Percentiles rank a stretch among this genome's conserved stretches.
phyloP scores from a whole-genome alignment of 441 rosid species.

The Euphorbia schlechtendalii region DNA sequence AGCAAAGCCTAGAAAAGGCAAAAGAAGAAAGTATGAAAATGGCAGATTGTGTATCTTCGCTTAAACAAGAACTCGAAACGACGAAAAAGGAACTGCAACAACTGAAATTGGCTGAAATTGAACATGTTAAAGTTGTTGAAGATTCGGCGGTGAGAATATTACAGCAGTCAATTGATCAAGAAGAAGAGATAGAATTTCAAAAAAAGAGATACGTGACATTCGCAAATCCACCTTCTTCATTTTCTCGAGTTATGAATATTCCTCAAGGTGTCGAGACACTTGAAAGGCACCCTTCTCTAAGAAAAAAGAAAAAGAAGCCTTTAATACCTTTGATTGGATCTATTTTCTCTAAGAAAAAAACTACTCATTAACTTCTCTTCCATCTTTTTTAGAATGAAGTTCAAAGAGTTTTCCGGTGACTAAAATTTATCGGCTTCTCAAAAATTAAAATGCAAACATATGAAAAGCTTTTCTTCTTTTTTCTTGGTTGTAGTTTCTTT shows the following conservation, averaged over 20 bases:
- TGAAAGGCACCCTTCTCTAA: constrained; percentile 73
- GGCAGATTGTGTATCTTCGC: constrained; percentile 54
- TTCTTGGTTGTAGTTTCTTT: too few species aligned
- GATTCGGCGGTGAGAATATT: constrained; percentile 19
- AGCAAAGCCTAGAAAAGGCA: constrained; percentile 45
- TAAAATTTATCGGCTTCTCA: too few species aligned
- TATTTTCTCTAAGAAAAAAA: constrained; percentile 61
- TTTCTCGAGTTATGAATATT: constrained; percentile 30
- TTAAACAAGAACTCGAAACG: constrained; percentile 65
- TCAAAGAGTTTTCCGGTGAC: too few species aligned
- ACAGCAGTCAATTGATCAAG: constrained; percentile 4
- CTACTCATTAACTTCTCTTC: not conserved
- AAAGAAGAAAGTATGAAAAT: constrained; percentile 47
- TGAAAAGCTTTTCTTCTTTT: too few species aligned
- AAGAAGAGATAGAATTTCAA: constrained; percentile 38
- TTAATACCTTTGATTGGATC: constrained; percentile 72
- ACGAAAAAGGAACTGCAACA: constrained; percentile 64
- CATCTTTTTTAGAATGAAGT: too few species aligned
- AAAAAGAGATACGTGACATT: constrained; percentile 35
- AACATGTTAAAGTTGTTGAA: constrained; percentile 35
- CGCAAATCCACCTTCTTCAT: constrained; percentile 25
- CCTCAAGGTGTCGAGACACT: constrained; percentile 38
- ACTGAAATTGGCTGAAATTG: constrained; percentile 35
- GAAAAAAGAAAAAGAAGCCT: constrained; percentile 66
- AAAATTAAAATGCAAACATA: too few species aligned